Evolutionary conservation across 2,329 filamentous ascomycete species (phyloP).

Genomic region (Ophiostoma perfectum): DNA sequence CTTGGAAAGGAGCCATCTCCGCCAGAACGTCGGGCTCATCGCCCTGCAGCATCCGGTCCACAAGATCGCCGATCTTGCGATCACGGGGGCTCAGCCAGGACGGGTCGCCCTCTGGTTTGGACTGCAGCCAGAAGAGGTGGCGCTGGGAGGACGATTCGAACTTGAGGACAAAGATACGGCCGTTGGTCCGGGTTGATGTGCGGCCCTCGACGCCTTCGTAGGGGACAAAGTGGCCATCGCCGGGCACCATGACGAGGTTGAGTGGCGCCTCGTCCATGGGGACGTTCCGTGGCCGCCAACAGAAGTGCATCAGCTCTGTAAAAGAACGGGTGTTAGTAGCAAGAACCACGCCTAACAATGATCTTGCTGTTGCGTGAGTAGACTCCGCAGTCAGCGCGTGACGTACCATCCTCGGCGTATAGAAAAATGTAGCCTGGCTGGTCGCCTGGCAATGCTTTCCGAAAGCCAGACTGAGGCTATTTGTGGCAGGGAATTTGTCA

Average conservation of each 20-base stretch:
- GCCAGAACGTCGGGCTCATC: constrained; percentile 75
- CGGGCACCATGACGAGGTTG: constrained; percentile 89
- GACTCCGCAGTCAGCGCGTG: background rate
- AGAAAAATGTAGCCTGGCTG: constrained; percentile 86
- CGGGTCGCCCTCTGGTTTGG: constrained; percentile 72
- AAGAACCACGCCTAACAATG: background rate
- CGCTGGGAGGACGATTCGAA: constrained; percentile 88
- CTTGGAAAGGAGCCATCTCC: constrained; percentile 58
- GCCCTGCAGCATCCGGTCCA: constrained; percentile 77
- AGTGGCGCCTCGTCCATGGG: constrained; percentile 69
- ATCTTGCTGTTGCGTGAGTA: background rate
- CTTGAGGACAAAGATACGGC: constrained; percentile 87
- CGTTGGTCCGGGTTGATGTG: constrained; percentile 64
- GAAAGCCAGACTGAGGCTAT: constrained; percentile 52
- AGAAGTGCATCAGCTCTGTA: constrained; percentile 85
- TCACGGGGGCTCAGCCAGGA: constrained; percentile 82
- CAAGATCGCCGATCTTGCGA: constrained; percentile 79
- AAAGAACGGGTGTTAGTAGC: background rate
- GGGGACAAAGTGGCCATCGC: constrained; percentile 79
- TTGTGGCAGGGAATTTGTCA: background rate
- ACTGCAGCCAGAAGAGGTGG: constrained; percentile 95
- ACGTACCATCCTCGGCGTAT: constrained; percentile 77
- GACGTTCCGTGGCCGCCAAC: constrained; percentile 79
- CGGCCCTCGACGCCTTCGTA: constrained; percentile 60
- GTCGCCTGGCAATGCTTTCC: constrained; percentile 56